These are phyloP conservation scores for Phytophthora pistaciae DNA, from an alignment of 352 stramenopile genomes.

Conservation along the genomic window DNA sequence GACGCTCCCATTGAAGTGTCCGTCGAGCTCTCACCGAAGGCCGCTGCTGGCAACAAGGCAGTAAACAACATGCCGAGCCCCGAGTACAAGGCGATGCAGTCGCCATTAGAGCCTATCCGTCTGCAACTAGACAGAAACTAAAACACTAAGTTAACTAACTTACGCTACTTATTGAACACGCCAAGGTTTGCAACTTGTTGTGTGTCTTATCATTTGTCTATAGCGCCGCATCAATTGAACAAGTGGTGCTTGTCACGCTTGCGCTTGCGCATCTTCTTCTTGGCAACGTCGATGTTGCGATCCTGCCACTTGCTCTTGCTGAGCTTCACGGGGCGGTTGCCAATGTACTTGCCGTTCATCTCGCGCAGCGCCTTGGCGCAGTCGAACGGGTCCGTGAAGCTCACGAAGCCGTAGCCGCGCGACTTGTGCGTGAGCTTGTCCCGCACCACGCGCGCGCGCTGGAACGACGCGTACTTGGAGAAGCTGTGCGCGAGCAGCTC, in stretches of 20 bases:
- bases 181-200: neutral
- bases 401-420: constrained; percentile 97
- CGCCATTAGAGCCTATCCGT: constrained; percentile 15
- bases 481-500: constrained; percentile 87
- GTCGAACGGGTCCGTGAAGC: constrained; percentile 94
- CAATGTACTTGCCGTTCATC: constrained; percentile 98
- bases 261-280: constrained; percentile 91
- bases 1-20: constrained; percentile 21
- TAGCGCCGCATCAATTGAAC: constrained; percentile 54
- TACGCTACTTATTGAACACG: neutral
- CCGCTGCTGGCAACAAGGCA: neutral
- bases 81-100: constrained; percentile 30
- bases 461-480: constrained; percentile 76
- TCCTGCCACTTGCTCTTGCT: constrained; percentile 97
- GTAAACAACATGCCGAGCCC: constrained; percentile 17
- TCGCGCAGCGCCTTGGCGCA: constrained; percentile 95
- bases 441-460: constrained; percentile 80
- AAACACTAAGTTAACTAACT: no score
- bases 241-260: constrained; percentile 81
- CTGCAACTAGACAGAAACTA: constrained; percentile 22
- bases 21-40: constrained; percentile 26
- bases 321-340: constrained; percentile 94
- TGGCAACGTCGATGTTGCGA: constrained; percentile 91
- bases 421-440: constrained; percentile 91
- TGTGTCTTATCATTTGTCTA: neutral